Evolutionary conservation across 1,139 yeast genomes (phyloP).

Genomic region (Yamadazyma atmosphaerica): DNA sequence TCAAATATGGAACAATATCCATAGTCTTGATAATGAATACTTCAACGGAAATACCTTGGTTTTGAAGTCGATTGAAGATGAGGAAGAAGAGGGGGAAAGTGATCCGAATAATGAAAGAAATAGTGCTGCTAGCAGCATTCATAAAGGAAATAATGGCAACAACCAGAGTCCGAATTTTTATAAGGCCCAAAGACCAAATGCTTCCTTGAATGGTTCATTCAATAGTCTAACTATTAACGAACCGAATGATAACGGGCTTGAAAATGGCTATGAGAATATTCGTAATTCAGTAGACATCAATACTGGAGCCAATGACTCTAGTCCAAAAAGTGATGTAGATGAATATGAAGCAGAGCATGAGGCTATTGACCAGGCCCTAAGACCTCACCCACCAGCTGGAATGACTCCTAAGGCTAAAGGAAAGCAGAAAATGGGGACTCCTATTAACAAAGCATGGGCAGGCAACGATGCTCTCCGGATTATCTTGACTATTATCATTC

Average conservation of each 20-base stretch:
- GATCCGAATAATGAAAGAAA: constrained; percentile 8
- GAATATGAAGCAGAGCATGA: constrained; percentile 16
- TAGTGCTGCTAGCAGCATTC: background rate
- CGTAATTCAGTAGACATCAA: constrained; percentile 4
- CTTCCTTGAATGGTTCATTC: constrained; percentile 8
- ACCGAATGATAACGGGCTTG: too few relatives aligned
- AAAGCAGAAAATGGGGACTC: constrained; percentile 54
- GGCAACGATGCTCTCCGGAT: constrained; percentile 54
- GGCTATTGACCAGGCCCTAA: constrained; percentile 30
- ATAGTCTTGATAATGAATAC: constrained; percentile 29
- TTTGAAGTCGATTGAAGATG: constrained; percentile 18
- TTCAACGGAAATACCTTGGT: constrained; percentile 23
- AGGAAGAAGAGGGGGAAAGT: constrained; percentile 15
- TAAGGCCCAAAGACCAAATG: background rate
- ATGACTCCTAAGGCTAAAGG: constrained; percentile 61
- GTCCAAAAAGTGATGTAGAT: constrained; percentile 1
- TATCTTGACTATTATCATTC: constrained; percentile 45
- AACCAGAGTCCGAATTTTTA: constrained; percentile 1
- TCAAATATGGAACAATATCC: constrained; percentile 31
- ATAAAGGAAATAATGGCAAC: constrained; percentile 1
- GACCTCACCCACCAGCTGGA: constrained; percentile 56
- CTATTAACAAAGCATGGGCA: constrained; percentile 57
- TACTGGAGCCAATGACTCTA: constrained; percentile 3
- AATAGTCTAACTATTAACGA: constrained; percentile 9
- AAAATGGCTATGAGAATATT: background rate